A percentile compares a stretch with the other conserved stretches of the same genome.
These are phyloP conservation scores for Silene coronaria DNA, from an alignment of 179 eudicot species.

Conservation along the genomic window DNA sequence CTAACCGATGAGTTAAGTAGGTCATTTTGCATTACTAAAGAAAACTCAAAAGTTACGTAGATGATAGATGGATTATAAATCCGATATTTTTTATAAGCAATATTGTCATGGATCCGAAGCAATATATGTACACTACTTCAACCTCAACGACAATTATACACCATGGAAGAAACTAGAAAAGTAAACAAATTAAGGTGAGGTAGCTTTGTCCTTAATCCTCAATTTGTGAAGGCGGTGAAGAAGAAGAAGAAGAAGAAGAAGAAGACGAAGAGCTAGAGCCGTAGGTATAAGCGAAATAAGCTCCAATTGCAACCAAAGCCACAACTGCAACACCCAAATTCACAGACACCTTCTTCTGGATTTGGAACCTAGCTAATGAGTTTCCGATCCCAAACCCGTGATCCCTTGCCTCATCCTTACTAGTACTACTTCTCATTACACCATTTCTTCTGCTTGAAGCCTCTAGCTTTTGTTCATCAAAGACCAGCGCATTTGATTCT, in stretches of 20 bases:
- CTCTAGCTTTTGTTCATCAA: constrained; percentile 16
- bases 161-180: background rate
- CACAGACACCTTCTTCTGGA: constrained; percentile 20
- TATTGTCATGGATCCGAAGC: background rate
- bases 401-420: constrained; percentile 9
- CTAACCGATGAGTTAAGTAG: too few species aligned
- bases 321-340: constrained; percentile 31
- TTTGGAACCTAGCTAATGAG: constrained; percentile 17
- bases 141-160: constrained; percentile 1
- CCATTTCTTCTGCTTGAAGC: constrained; percentile 13
- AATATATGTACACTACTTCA: constrained; percentile 11
- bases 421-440: constrained; percentile 3
- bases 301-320: constrained; percentile 31
- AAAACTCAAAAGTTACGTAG: too few species aligned
- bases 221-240: constrained; percentile 14
- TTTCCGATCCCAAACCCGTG: constrained; percentile 16
- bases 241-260: too few species aligned
- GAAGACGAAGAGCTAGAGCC: constrained; percentile 17
- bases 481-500: constrained; percentile 4
- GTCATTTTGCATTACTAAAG: too few species aligned
- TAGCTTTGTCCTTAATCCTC: constrained; percentile 17
- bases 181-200: background rate
- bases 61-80: too few species aligned
- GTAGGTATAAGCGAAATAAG: constrained; percentile 30
- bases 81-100: background rate